Conservation (phyloP, 139 green algal genomes). For the Volvox africanus region DNA sequence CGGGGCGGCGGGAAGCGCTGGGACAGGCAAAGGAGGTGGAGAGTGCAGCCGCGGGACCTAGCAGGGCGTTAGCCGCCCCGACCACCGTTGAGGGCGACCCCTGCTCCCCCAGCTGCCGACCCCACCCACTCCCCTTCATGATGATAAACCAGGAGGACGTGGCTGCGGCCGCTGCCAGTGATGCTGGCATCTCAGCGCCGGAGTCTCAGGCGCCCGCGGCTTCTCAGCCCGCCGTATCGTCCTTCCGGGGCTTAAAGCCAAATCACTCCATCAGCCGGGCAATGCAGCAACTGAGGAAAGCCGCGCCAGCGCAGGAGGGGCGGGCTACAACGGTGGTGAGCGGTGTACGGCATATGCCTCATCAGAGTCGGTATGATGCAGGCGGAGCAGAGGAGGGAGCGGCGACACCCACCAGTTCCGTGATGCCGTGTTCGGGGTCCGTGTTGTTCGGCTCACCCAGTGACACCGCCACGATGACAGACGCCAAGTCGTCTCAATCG, state of each 20-base stretch:
- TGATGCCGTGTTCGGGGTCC: not conserved
- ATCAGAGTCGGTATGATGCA: not conserved
- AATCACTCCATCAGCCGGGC: not conserved
- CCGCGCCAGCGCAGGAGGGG: not conserved
- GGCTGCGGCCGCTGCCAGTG: no score
- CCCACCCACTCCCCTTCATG: not conserved
- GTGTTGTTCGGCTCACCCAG: conserved; percentile 36
- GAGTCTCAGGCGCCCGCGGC: not conserved
- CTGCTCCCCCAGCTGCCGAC: not conserved
- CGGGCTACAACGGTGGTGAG: not conserved
- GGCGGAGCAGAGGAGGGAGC: not conserved
- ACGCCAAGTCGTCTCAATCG: no score
- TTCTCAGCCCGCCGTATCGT: not conserved
- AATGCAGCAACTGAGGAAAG: conserved; percentile 12
- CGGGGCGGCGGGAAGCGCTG: not conserved
- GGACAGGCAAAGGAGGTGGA: not conserved
- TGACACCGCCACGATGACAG: not conserved
- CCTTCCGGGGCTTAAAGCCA: not conserved
- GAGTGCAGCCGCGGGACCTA: not conserved
- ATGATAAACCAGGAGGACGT: no score
- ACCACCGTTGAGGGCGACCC: not conserved
- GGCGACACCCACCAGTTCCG: not conserved
- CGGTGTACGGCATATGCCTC: not conserved
- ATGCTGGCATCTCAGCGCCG: no score
- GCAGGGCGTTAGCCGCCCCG: no score